phyloP scores from a whole-genome alignment of 305 asterid species.

The Andrographis paniculata region DNA sequence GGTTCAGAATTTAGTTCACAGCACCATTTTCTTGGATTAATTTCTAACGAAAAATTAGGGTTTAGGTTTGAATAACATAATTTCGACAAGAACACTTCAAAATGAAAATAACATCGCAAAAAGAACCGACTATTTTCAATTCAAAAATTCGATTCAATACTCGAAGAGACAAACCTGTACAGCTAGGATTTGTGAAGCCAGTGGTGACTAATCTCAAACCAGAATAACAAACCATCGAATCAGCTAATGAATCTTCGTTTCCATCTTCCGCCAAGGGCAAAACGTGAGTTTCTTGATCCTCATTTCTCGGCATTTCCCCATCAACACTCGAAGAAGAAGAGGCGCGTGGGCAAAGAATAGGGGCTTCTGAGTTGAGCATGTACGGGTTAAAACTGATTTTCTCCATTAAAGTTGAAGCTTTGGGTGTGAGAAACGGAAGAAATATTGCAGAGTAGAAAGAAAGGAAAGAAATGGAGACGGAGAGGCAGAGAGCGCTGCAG shows the following conservation, averaged over 20 bases:
- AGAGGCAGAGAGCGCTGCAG: neutral
- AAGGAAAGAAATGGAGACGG: neutral
- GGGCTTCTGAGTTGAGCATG: constrained; percentile 17
- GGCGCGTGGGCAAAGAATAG: constrained; percentile 21
- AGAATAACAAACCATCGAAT: constrained; percentile 68
- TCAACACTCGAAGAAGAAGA: constrained; percentile 17
- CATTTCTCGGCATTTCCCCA: constrained; percentile 20
- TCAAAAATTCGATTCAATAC: neutral
- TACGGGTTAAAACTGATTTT: constrained; percentile 17
- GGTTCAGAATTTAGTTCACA: too few species aligned
- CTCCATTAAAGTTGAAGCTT: constrained; percentile 27
- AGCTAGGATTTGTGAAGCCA: constrained; percentile 45
- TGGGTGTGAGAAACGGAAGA: neutral
- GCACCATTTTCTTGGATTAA: too few species aligned
- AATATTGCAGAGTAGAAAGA: neutral
- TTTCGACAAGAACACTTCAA: neutral
- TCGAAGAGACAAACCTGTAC: constrained; percentile 39
- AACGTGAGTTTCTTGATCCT: constrained; percentile 34
- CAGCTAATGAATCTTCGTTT: constrained; percentile 41
- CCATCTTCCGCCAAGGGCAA: constrained; percentile 56
- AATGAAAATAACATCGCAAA: neutral
- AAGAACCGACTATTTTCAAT: neutral
- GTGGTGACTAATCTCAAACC: constrained; percentile 48
- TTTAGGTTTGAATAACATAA: too few species aligned
- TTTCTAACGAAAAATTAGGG: too few species aligned